Evolutionary conservation across 139 green algal species (phyloP).

Genomic region (Chlorella sp.): DNA sequence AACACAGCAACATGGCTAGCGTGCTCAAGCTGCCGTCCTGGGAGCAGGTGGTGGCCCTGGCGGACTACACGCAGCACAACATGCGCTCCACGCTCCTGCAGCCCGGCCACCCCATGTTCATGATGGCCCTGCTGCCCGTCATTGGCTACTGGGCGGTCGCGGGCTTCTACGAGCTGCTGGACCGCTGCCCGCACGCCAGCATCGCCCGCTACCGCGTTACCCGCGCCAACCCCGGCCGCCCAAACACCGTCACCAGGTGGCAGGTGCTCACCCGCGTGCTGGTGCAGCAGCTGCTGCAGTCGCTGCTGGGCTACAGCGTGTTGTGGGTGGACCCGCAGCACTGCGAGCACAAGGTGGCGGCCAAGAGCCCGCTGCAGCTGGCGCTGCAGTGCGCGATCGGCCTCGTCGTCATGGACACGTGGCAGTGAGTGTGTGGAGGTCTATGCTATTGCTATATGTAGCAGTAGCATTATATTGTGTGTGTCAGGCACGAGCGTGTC

Average conservation of each 20-base stretch:
- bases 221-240: conserved; percentile 2
- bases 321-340: conserved; percentile 30
- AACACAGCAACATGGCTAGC: too few species aligned
- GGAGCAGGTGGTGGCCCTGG: too few species aligned
- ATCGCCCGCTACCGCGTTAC: neutral
- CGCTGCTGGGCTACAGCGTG: conserved; percentile 16
- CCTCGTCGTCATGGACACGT: conserved; percentile 67
- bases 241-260: conserved; percentile 13
- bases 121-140: conserved; percentile 27
- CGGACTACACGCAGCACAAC: too few species aligned
- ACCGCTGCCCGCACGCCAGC: conserved; percentile 7
- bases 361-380: conserved; percentile 5
- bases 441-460: too few species aligned
- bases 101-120: neutral
- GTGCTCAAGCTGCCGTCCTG: too few species aligned
- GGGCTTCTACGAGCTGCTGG: conserved; percentile 45
- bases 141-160: conserved; percentile 52
- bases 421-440: too few species aligned
- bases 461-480: too few species aligned
- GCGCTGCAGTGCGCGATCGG: conserved; percentile 36
- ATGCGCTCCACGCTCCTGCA: too few species aligned
- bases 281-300: conserved; percentile 55
- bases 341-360: conserved; percentile 21
- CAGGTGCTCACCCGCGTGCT: conserved; percentile 52
- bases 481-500: too few species aligned